These are phyloP conservation scores for Sarocladium strictum DNA, from an alignment of 2,329 filamentous ascomycete genomes.

Conservation along the genomic window DNA sequence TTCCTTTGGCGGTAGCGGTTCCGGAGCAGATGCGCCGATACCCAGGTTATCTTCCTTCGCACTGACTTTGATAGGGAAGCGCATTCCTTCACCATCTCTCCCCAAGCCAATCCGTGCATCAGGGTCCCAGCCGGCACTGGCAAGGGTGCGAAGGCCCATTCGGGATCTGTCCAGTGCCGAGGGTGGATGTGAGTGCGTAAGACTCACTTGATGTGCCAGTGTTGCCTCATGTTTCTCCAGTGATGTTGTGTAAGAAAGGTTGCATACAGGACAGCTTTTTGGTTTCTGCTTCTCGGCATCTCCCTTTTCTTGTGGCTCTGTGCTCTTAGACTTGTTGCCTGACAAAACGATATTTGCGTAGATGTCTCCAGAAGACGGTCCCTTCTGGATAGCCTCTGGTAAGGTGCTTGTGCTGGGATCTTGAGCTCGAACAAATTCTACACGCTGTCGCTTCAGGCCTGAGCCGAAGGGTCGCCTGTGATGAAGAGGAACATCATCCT, in stretches of 20 bases:
- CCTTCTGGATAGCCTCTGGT: conserved; percentile 18
- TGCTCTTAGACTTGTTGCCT: conserved; percentile 19
- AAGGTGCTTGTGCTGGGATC: conserved; percentile 26
- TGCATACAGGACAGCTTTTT: conserved; percentile 29
- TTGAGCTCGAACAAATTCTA: conserved; percentile 53
- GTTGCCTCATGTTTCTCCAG: conserved; percentile 48
- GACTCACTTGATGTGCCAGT: conserved; percentile 65
- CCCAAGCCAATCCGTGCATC: conserved; percentile 69
- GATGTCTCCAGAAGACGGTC: conserved; percentile 43
- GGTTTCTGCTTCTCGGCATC: conserved; percentile 7
- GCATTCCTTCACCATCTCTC: conserved; percentile 62
- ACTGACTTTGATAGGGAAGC: conserved; percentile 66
- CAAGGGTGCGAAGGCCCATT: conserved; percentile 62
- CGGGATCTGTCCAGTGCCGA: conserved; percentile 64
- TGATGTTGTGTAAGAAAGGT: conserved; percentile 25
- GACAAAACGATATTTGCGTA: conserved; percentile 64
- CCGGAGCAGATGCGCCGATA: conserved; percentile 51
- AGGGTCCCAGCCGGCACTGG: conserved; percentile 67
- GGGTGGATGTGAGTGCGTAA: conserved; percentile 65
- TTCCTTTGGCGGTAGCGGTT: conserved; percentile 31
- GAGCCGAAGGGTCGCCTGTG: conserved; percentile 48
- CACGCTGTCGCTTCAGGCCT: conserved; percentile 46
- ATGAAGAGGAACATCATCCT: conserved; percentile 47
- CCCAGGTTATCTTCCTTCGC: conserved; percentile 72
- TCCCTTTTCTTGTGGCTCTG: conserved; percentile 9